Evolutionary conservation across 2,329 filamentous ascomycete genomes (phyloP).

Genomic region (Apiospora pterosperma): DNA sequence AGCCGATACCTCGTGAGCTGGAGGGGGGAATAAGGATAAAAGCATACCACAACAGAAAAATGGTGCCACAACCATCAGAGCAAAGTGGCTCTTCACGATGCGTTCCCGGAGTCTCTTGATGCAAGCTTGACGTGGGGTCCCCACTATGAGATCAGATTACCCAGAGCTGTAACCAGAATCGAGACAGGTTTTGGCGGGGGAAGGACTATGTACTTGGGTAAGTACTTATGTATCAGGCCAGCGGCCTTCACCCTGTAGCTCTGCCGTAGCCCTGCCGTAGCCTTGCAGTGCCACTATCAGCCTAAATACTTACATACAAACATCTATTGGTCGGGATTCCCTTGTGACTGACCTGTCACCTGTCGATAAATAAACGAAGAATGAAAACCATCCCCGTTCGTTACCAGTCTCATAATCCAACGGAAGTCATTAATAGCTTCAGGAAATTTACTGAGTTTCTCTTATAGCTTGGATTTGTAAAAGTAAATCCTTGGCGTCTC

Average conservation of each 20-base stretch:
- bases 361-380: not conserved
- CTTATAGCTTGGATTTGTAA: not conserved
- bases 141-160: conserved; percentile 5
- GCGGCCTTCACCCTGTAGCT: not conserved
- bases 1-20: not conserved
- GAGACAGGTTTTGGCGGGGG: not conserved
- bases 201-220: too few relatives aligned
- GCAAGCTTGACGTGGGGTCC: conserved; percentile 7
- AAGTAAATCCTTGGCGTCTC: not conserved
- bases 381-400: not conserved
- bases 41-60: not conserved
- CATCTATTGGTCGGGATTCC: not conserved
- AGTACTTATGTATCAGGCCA: too few relatives aligned
- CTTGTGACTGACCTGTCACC: not conserved
- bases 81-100: not conserved
- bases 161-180: not conserved
- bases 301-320: not conserved
- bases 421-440: not conserved
- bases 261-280: not conserved
- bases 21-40: not conserved
- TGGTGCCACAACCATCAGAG: conserved; percentile 2
- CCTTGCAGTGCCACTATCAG: not conserved
- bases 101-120: conserved; percentile 6
- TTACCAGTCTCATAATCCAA: not conserved
- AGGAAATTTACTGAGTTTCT: not conserved